A percentile compares a stretch with the other conserved stretches of the same genome.
These are phyloP conservation scores for Triticum aestivum DNA, from an alignment of 176 grass and related monocot genomes.

Conservation along the genomic window IWGSC_CS_RefSeq_v2.1 NC_057795.1:105453265-105453764, in stretches of 20 bases:
- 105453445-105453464: neutral
- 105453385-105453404: neutral
- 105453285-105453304: neutral
- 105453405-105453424: neutral
- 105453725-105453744: neutral
- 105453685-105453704: neutral
- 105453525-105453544: neutral
- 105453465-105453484: neutral
- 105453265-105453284: neutral
- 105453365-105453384: neutral
- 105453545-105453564: neutral
- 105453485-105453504: neutral
- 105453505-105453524: constrained; percentile 17
- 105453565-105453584: neutral
- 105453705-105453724: no score
- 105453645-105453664: neutral
- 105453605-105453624: constrained; percentile 5
- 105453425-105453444: neutral
- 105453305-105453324: neutral
- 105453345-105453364: neutral
- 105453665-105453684: neutral
- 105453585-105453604: neutral
- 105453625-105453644: neutral
- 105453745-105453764: no score
- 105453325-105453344: neutral